These are phyloP conservation scores for Dactylonectria macrodidyma DNA, from an alignment of 2,329 filamentous ascomycete species.

Conservation along the genomic window DNA sequence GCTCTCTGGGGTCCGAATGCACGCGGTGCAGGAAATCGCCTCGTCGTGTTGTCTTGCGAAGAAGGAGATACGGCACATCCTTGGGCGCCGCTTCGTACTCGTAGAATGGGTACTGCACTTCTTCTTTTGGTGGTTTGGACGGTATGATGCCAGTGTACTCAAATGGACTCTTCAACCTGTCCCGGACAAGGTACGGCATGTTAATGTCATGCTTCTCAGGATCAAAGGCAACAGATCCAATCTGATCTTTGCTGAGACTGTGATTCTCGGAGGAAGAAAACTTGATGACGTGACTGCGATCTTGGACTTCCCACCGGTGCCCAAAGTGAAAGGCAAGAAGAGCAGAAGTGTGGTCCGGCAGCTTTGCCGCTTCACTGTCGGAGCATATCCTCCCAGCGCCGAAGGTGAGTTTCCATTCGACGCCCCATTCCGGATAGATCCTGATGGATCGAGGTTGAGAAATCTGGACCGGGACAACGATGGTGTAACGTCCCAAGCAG, in stretches of 20 bases:
- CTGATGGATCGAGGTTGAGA: conserved; percentile 54
- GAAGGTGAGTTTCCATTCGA: conserved; percentile 53
- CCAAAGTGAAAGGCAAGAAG: conserved; percentile 64
- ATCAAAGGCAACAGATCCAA: conserved; percentile 51
- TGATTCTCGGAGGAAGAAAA: conserved; percentile 50
- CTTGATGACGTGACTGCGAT: conserved; percentile 61
- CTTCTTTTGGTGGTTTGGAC: conserved; percentile 59
- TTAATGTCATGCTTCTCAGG: conserved; percentile 38
- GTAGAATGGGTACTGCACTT: conserved; percentile 56
- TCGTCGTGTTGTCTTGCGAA: conserved; percentile 67
- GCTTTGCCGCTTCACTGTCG: conserved; percentile 26
- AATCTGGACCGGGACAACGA: conserved; percentile 61
- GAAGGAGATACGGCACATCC: conserved; percentile 64
- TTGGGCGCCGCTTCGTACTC: conserved; percentile 57
- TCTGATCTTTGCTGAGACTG: conserved; percentile 46
- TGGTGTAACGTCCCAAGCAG: conserved; percentile 56
- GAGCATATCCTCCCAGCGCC: conserved; percentile 36
- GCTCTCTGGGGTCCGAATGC: conserved; percentile 17
- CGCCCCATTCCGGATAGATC: conserved; percentile 57
- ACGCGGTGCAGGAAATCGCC: conserved; percentile 71
- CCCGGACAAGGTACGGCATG: conserved; percentile 58
- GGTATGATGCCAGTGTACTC: conserved; percentile 59
- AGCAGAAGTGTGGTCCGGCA: conserved; percentile 60
- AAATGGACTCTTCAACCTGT: conserved; percentile 54
- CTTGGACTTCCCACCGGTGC: conserved; percentile 60